Percentiles rank a stretch among this genome's conserved stretches.
phyloP scores from a whole-genome alignment of 2,329 filamentous ascomycete species.

The Fusarium sacchari region DNA sequence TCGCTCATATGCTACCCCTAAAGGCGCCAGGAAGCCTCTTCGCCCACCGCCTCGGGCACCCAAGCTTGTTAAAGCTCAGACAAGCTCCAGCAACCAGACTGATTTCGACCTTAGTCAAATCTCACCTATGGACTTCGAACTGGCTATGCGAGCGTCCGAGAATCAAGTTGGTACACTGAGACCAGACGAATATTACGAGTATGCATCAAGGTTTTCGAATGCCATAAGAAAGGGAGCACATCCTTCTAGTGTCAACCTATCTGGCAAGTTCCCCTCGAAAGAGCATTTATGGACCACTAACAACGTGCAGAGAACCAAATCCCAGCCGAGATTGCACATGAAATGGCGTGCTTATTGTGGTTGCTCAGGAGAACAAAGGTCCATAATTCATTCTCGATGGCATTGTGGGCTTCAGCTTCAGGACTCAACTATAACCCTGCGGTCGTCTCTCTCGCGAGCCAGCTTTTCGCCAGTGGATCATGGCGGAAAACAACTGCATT shows the following conservation, averaged over 20 bases:
- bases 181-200: slow-evolving; percentile 40
- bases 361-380: not conserved
- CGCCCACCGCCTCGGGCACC: slow-evolving; percentile 24
- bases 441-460: slow-evolving; percentile 44
- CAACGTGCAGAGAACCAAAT: slow-evolving; percentile 31
- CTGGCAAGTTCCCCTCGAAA: slow-evolving; percentile 35
- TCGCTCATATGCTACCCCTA: slow-evolving; percentile 32
- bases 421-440: slow-evolving; percentile 45
- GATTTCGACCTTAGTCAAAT: slow-evolving; percentile 38
- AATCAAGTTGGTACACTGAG: slow-evolving; percentile 31
- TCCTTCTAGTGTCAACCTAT: slow-evolving; percentile 34
- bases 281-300: slow-evolving; percentile 4
- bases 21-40: slow-evolving; percentile 8
- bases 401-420: slow-evolving; percentile 48
- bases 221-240: slow-evolving; percentile 35
- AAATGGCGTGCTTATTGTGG: slow-evolving; percentile 44
- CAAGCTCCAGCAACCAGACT: slow-evolving; percentile 3
- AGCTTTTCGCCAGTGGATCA: slow-evolving; percentile 31
- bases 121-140: slow-evolving; percentile 35
- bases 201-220: slow-evolving; percentile 34
- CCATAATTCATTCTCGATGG: slow-evolving; percentile 25
- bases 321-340: slow-evolving; percentile 37
- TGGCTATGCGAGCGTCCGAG: slow-evolving; percentile 21
- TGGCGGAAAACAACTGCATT: slow-evolving; percentile 36
- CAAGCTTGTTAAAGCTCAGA: not conserved